These are phyloP conservation scores for Penicillium antarcticum DNA, from an alignment of 495 filamentous ascomycete genomes.

Conservation along the genomic window DNA sequence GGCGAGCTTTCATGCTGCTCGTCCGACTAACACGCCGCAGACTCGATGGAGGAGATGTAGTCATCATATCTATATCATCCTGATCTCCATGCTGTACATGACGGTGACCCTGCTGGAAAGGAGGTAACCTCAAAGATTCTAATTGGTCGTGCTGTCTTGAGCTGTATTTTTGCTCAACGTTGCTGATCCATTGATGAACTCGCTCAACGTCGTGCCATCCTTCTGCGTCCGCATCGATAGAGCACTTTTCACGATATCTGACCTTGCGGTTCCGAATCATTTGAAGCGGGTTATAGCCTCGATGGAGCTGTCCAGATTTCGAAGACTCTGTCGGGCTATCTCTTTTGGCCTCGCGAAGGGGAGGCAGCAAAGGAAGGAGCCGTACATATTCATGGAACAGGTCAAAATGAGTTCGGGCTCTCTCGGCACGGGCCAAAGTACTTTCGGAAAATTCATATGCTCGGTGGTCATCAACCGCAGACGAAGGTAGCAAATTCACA, in stretches of 20 bases:
- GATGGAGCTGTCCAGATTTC: slow-evolving; percentile 9
- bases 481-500: slow-evolving; percentile 28
- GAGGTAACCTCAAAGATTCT: slow-evolving; percentile 55
- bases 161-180: slow-evolving; percentile 51
- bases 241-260: slow-evolving; percentile 65
- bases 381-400: slow-evolving; percentile 76
- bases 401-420: slow-evolving; percentile 74
- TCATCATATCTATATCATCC: slow-evolving; percentile 19
- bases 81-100: slow-evolving; percentile 10
- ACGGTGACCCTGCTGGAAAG: slow-evolving; percentile 40
- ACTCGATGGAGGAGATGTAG: slow-evolving; percentile 35
- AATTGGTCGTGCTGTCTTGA: slow-evolving; percentile 36
- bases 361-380: slow-evolving; percentile 69
- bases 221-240: slow-evolving; percentile 66
- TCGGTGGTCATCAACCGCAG: slow-evolving; percentile 25
- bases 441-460: slow-evolving; percentile 69
- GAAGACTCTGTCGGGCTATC: slow-evolving; percentile 1
- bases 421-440: slow-evolving; percentile 74
- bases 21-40: slow-evolving; percentile 32
- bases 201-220: slow-evolving; percentile 70
- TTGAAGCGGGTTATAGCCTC: slow-evolving; percentile 83
- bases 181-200: slow-evolving; percentile 73
- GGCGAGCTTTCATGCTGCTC: slow-evolving; percentile 49
- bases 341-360: slow-evolving; percentile 38
- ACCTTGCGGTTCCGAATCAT: slow-evolving; percentile 81